Evolutionary conservation across 257 asterid genomes (phyloP).

Genomic region (Oldenlandia corymbosa): DNA sequence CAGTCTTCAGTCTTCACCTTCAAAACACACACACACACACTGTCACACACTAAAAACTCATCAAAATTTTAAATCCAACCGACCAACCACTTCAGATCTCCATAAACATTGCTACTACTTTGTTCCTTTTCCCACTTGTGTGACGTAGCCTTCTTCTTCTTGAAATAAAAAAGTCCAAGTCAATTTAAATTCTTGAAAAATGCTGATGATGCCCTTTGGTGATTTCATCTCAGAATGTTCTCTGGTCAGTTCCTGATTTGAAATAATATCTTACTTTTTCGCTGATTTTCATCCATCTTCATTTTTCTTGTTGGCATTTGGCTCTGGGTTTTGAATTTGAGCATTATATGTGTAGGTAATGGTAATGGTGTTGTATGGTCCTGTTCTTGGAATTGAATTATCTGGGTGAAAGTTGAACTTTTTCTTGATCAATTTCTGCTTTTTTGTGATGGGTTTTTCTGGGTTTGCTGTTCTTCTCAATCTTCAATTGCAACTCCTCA

Average conservation of each 20-base stretch:
- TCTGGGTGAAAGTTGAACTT: neutral
- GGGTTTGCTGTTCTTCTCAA: constrained; percentile 1
- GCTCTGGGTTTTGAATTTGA: neutral
- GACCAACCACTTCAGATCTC: constrained; percentile 22
- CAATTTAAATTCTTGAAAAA: neutral
- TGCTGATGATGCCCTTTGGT: constrained; percentile 1
- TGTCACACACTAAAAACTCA: neutral
- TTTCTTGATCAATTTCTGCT: neutral
- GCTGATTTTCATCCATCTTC: constrained; percentile 3
- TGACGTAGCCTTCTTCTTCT: too few species aligned
- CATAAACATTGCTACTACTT: neutral
- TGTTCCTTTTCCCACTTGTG: neutral
- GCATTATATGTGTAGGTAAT: constrained; percentile 2
- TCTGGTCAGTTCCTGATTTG: constrained; percentile 28
- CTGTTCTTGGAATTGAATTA: neutral
- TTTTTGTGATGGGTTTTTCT: neutral
- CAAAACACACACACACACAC: constrained; percentile 11
- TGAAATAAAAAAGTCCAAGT: neutral
- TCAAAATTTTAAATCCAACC: constrained; percentile 10
- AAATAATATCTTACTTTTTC: neutral
- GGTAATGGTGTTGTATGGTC: neutral
- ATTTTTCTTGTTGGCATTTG: constrained; percentile 9
- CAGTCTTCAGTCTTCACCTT: constrained; percentile 6
- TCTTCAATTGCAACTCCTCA: neutral
- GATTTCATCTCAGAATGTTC: constrained; percentile 6